A percentile compares a stretch with the other conserved stretches of the same genome.
Conservation (phyloP, 257 asterid genomes). For the Datura wrightii region DNA sequence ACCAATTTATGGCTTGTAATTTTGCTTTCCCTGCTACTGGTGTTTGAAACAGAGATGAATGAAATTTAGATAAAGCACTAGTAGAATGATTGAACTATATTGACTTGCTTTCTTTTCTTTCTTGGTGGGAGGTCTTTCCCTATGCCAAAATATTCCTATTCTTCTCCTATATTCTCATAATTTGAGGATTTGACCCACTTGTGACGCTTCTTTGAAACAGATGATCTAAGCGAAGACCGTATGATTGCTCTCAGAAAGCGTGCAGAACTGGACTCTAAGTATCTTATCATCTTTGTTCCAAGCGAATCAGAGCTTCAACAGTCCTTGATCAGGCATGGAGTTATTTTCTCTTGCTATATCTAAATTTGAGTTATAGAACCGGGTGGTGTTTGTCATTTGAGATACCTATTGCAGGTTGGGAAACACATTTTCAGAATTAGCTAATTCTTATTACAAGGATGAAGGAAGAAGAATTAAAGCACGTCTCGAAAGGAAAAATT, state of each 20-base stretch:
- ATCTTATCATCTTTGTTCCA: conserved; percentile 62
- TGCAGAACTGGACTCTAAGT: conserved; percentile 85
- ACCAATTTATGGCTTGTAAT: neutral
- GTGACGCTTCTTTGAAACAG: conserved; percentile 50
- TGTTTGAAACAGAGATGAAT: neutral
- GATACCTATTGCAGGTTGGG: conserved; percentile 66
- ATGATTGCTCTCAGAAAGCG: conserved; percentile 89
- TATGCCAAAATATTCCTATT: neutral
- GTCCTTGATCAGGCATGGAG: conserved; percentile 80
- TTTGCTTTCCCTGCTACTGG: neutral
- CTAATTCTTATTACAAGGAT: conserved; percentile 77
- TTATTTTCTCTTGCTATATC: conserved; percentile 31
- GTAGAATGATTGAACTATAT: neutral
- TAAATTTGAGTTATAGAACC: conserved; percentile 30
- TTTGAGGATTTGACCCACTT: neutral
- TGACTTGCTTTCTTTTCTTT: neutral
- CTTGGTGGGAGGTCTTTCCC: conserved; percentile 10
- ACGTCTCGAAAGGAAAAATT: conserved; percentile 77
- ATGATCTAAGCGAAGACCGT: conserved; percentile 90
- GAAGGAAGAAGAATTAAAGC: conserved; percentile 85
- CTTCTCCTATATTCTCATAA: neutral
- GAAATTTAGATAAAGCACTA: conserved; percentile 12
- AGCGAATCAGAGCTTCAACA: conserved; percentile 75
- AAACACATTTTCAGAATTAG: conserved; percentile 68
- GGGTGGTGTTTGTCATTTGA: conserved; percentile 30